Percentiles rank a stretch among this genome's conserved stretches.
These are phyloP conservation scores for Podaxis pistillaris DNA, from an alignment of 768 basidiomycete genomes.

Conservation along the genomic window DNA sequence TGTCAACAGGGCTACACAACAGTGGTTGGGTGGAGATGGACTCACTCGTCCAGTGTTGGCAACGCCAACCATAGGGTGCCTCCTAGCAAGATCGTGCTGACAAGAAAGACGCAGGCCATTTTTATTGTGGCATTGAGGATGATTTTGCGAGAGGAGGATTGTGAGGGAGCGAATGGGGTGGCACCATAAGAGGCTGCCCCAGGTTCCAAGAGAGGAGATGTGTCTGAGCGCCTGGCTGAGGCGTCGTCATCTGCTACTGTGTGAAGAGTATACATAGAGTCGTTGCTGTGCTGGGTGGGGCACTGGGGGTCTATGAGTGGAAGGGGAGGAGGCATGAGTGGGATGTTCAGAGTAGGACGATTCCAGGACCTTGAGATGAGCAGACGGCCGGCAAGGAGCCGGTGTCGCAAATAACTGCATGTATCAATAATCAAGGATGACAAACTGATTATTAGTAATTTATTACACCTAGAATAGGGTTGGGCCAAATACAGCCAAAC, in stretches of 20 bases:
- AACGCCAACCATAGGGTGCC: slow-evolving; percentile 79
- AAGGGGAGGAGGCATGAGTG: slow-evolving; percentile 22
- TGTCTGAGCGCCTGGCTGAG: slow-evolving; percentile 24
- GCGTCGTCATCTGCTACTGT: slow-evolving; percentile 43
- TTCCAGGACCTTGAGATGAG: neutral
- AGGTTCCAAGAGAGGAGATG: slow-evolving; percentile 43
- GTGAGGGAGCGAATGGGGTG: slow-evolving; percentile 35
- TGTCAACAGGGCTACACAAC: slow-evolving; percentile 15
- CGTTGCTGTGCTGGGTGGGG: slow-evolving; percentile 21
- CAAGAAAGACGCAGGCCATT: slow-evolving; percentile 74
- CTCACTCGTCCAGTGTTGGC: slow-evolving; percentile 77
- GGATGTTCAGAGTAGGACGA: slow-evolving; percentile 3
- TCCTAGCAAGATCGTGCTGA: slow-evolving; percentile 69
- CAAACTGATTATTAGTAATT: slow-evolving; percentile 16
- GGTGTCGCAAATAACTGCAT: too few relatives aligned
- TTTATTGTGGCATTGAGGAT: slow-evolving; percentile 82
- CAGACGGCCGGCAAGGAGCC: neutral
- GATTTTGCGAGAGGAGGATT: slow-evolving; percentile 51
- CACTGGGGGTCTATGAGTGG: slow-evolving; percentile 20
- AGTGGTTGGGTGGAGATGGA: slow-evolving; percentile 17
- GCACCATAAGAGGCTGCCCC: slow-evolving; percentile 54
- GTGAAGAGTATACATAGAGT: slow-evolving; percentile 60
- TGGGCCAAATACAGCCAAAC: slow-evolving; percentile 33
- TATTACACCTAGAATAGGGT: slow-evolving; percentile 27
- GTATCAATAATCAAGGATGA: neutral